Percentiles rank a stretch among this genome's conserved stretches.
These are phyloP conservation scores for Jatropha curcas DNA, from an alignment of 345 rosid genomes.

Conservation along the genomic window DNA sequence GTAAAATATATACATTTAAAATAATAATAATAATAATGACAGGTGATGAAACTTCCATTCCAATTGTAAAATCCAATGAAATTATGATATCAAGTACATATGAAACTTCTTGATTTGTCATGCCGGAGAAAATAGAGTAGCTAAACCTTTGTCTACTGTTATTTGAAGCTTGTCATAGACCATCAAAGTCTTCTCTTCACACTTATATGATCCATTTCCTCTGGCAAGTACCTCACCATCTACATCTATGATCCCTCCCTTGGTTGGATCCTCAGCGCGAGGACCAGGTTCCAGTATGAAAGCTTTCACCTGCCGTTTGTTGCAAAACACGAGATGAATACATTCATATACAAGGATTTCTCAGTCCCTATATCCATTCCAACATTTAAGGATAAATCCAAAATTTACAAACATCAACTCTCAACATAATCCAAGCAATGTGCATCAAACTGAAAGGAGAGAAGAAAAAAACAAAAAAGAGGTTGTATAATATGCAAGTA, in stretches of 20 bases:
- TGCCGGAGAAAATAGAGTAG: slow-evolving; percentile 71
- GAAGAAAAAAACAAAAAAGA: too few species aligned
- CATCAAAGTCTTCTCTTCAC: slow-evolving; percentile 57
- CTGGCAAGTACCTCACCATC: slow-evolving; percentile 93
- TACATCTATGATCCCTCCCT: slow-evolving; percentile 83
- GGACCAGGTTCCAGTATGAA: slow-evolving; percentile 80
- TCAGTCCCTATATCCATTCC: neutral
- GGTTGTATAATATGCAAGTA: neutral
- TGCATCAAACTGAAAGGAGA: neutral
- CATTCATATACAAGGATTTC: neutral
- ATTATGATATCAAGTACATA: neutral
- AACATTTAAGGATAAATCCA: neutral
- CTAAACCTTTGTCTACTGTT: slow-evolving; percentile 84
- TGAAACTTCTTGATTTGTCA: neutral
- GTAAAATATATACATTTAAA: neutral
- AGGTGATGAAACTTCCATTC: neutral
- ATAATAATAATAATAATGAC: neutral
- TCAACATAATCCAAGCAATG: neutral
- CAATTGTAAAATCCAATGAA: neutral
- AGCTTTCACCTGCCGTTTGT: slow-evolving; percentile 71
- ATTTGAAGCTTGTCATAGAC: slow-evolving; percentile 60
- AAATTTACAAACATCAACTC: neutral
- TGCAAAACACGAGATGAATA: neutral
- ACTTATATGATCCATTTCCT: slow-evolving; percentile 61
- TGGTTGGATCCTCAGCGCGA: slow-evolving; percentile 48